Conservation (phyloP, 352 stramenopile genomes). For the Paralagenidium karlingii region DNA sequence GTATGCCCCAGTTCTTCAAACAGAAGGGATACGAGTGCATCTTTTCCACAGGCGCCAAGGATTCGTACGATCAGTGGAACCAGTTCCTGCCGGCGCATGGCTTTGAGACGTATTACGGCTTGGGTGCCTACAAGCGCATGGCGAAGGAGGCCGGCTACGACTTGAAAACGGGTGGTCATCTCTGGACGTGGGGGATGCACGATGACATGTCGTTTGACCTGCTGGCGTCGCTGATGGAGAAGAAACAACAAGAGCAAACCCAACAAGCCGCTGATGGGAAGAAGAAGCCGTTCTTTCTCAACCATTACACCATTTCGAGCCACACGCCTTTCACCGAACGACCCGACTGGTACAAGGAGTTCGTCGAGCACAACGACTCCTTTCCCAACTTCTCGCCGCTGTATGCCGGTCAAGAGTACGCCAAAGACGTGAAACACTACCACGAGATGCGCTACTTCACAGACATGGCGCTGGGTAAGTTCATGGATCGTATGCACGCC, state of each 20-base stretch:
- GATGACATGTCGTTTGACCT: constrained; percentile 3
- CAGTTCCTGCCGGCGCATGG: constrained; percentile 1
- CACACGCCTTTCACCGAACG: constrained; percentile 15
- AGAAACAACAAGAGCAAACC: neutral
- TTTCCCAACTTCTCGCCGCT: constrained; percentile 27
- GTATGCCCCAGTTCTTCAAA: constrained; percentile 6
- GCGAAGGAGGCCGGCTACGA: constrained; percentile 8
- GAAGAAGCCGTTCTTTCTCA: constrained; percentile 7
- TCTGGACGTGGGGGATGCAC: constrained; percentile 10
- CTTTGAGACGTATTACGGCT: constrained; percentile 4
- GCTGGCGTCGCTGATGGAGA: neutral
- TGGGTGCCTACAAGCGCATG: neutral
- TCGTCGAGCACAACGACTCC: constrained; percentile 5
- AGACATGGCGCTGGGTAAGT: constrained; percentile 27
- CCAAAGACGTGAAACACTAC: constrained; percentile 17
- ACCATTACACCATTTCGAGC: constrained; percentile 6
- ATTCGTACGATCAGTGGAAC: constrained; percentile 5
- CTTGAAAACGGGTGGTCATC: constrained; percentile 3
- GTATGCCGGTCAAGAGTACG: constrained; percentile 6
- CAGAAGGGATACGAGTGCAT: constrained; percentile 1
- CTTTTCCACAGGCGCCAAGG: constrained; percentile 6
- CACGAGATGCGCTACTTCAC: constrained; percentile 35
- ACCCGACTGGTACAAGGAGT: constrained; percentile 21
- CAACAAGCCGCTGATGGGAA: no score
- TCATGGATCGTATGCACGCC: constrained; percentile 29